These are phyloP conservation scores for Penicillium arizonense DNA, from an alignment of 495 filamentous ascomycete genomes.

Conservation along the genomic window DNA sequence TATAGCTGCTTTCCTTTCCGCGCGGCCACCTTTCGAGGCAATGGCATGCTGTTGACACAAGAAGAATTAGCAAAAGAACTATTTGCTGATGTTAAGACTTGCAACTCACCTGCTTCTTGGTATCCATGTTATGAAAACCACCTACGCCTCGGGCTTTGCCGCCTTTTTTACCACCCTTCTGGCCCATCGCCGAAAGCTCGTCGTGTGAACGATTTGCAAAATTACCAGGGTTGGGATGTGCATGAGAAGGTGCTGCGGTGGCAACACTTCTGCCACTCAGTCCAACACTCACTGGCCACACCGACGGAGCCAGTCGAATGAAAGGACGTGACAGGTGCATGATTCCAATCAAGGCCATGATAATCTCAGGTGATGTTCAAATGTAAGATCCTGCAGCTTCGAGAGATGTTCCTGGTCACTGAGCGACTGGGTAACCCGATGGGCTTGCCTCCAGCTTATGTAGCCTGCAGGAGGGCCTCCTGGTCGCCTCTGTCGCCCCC, in stretches of 20 bases:
- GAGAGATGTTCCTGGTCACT: not conserved
- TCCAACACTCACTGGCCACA: constrained; percentile 3
- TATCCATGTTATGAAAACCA: constrained; percentile 34
- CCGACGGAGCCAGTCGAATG: not conserved
- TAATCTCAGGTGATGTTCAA: not conserved
- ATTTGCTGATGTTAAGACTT: not conserved
- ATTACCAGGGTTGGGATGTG: constrained; percentile 56
- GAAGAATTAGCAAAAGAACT: not conserved
- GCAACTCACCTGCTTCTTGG: constrained; percentile 48
- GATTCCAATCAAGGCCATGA: not conserved
- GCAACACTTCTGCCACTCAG: constrained; percentile 7
- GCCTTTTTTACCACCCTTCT: constrained; percentile 44
- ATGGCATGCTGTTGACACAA: constrained; percentile 36
- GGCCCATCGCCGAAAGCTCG: constrained; percentile 2
- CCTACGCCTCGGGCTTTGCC: constrained; percentile 19
- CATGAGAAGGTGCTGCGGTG: constrained; percentile 15
- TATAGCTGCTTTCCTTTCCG: constrained; percentile 16
- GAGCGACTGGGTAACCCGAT: not conserved
- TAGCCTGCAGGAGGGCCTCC: not conserved
- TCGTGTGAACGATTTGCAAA: constrained; percentile 35
- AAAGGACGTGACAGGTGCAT: constrained; percentile 4
- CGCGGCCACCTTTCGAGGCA: constrained; percentile 53
- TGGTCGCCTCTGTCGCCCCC: not conserved
- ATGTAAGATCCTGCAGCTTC: not conserved
- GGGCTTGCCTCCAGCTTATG: not conserved